phyloP scores from a whole-genome alignment of 768 basidiomycete species.

The Pilatotrama ljubarskyi region DNA sequence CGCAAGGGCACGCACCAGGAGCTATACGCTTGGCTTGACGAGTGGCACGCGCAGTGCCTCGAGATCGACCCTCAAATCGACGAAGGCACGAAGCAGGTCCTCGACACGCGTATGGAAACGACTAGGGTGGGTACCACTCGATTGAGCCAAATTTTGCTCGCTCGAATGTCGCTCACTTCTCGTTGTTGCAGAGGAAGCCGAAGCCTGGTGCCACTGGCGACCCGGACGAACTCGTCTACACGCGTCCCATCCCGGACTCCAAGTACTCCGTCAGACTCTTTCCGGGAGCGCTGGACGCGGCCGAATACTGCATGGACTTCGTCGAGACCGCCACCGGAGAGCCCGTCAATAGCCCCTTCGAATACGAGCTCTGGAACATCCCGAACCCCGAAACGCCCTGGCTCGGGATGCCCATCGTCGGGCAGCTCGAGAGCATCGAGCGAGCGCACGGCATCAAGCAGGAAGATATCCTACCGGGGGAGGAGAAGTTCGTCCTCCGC shows the following conservation, averaged over 20 bases:
- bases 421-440: background rate
- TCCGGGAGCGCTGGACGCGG: background rate
- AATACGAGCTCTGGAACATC: background rate
- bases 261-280: background rate
- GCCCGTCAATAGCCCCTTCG: background rate
- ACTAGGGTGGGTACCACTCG: no score
- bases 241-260: background rate
- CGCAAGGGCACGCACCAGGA: no score
- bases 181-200: no score
- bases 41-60: no score
- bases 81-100: no score
- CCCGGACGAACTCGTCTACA: background rate
- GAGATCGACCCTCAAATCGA: no score
- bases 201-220: no score
- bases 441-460: background rate
- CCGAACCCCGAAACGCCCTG: background rate
- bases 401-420: background rate
- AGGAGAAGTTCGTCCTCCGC: background rate
- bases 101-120: no score
- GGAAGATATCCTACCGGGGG: background rate
- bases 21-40: no score
- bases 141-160: no score
- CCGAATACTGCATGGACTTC: slow-evolving; percentile 4
- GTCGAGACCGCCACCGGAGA: background rate
- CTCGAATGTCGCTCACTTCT: no score